Conservation (phyloP, 805 yeast species). For the Isabelozyma pseudorhagii region DNA sequence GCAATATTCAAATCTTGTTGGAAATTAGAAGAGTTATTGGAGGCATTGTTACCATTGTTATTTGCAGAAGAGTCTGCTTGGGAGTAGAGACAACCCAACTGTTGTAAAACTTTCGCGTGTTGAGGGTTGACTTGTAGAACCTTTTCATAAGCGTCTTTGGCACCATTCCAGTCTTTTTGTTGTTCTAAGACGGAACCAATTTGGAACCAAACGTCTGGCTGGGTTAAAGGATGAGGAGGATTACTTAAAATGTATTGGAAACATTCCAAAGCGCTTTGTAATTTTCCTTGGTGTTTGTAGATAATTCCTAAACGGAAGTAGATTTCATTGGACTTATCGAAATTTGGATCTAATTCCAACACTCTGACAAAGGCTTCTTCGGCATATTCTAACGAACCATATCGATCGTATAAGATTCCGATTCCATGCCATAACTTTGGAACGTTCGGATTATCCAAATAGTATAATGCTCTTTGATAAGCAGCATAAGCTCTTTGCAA, state of each 20-base stretch:
- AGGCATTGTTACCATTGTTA: slow-evolving; percentile 7
- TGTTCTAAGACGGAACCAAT: slow-evolving; percentile 94
- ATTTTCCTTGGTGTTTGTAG: slow-evolving; percentile 90
- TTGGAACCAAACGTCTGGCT: slow-evolving; percentile 98
- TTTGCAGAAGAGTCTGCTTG: slow-evolving; percentile 42
- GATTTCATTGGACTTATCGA: slow-evolving; percentile 94
- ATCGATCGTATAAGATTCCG: slow-evolving; percentile 92
- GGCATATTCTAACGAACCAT: slow-evolving; percentile 94
- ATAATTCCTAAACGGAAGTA: slow-evolving; percentile 95
- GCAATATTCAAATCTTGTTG: slow-evolving; percentile 80
- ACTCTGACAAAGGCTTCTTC: slow-evolving; percentile 98
- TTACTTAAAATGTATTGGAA: slow-evolving; percentile 85
- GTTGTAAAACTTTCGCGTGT: slow-evolving; percentile 95
- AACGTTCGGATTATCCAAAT: slow-evolving; percentile 87
- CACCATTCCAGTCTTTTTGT: slow-evolving; percentile 86
- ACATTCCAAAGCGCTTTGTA: slow-evolving; percentile 86
- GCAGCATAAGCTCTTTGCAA: slow-evolving; percentile 94
- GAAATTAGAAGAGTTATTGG: slow-evolving; percentile 45
- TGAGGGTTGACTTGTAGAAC: slow-evolving; percentile 86
- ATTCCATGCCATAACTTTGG: slow-evolving; percentile 99
- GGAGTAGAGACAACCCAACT: slow-evolving; percentile 91
- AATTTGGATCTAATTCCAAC: slow-evolving; percentile 90
- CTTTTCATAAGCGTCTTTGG: slow-evolving; percentile 92
- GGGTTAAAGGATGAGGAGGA: slow-evolving; percentile 95
- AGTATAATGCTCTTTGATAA: slow-evolving; percentile 92